Conservation (phyloP, 257 asterid genomes). For the Hygrophila difformis region DNA sequence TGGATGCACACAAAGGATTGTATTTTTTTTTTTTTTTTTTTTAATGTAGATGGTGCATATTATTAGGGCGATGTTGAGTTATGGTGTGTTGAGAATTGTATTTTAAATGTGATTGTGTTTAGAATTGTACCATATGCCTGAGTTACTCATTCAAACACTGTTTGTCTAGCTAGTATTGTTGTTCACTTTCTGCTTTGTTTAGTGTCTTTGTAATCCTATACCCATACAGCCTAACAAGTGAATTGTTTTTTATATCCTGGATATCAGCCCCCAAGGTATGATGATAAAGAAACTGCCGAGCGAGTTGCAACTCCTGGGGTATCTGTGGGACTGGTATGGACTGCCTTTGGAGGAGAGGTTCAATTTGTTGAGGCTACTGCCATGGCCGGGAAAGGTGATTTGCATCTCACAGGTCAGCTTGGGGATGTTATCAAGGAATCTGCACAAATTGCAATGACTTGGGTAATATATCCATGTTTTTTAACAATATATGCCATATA, state of each 20-base stretch:
- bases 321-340: slow-evolving; percentile 95
- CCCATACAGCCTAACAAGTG: slow-evolving; percentile 5
- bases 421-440: slow-evolving; percentile 98
- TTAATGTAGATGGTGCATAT: no score
- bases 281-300: slow-evolving; percentile 83
- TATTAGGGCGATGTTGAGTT: no score
- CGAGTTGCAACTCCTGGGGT: slow-evolving; percentile 89
- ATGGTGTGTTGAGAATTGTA: no score
- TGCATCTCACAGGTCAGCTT: slow-evolving; percentile 97
- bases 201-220: slow-evolving; percentile 8
- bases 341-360: slow-evolving; percentile 94
- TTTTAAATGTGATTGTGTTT: no score
- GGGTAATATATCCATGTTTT: slow-evolving; percentile 50
- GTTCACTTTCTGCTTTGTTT: slow-evolving; percentile 5
- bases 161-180: slow-evolving; percentile 14
- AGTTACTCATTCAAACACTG: slow-evolving; percentile 2
- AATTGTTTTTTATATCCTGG: slow-evolving; percentile 17
- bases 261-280: slow-evolving; percentile 82
- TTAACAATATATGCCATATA: slow-evolving; percentile 6
- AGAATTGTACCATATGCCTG: no score
- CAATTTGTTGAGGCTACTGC: slow-evolving; percentile 93
- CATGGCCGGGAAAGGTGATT: slow-evolving; percentile 93
- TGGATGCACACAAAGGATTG: no score
- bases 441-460: slow-evolving; percentile 96
- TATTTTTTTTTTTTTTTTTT: no score